These are phyloP conservation scores for Poronia punctata DNA, from an alignment of 495 filamentous ascomycete species.

Conservation along the genomic window DNA sequence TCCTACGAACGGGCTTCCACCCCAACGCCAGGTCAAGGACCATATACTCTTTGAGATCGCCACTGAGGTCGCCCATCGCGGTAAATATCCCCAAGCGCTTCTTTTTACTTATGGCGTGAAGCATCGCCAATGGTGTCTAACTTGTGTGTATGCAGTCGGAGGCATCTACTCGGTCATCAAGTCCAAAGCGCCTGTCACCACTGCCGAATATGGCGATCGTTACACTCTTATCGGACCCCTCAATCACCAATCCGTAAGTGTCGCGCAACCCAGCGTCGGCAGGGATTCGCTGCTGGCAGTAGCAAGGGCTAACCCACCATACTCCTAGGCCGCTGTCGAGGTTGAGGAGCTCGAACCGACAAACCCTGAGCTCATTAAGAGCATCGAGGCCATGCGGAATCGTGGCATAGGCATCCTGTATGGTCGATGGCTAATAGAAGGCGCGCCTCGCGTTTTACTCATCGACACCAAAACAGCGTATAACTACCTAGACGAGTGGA, in stretches of 20 bases:
- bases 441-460: constrained; percentile 84
- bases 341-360: constrained; percentile 86
- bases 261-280: too few species aligned
- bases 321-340: constrained; percentile 75
- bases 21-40: constrained; percentile 41
- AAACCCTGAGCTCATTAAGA: constrained; percentile 69
- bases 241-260: constrained; percentile 75
- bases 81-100: constrained; percentile 35
- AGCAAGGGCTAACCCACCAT: constrained; percentile 13
- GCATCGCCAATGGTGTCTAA: background rate
- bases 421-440: constrained; percentile 96
- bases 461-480: constrained; percentile 95
- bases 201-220: constrained; percentile 94
- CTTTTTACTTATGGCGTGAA: too few species aligned
- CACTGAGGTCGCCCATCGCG: constrained; percentile 94
- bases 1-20: constrained; percentile 27
- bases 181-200: constrained; percentile 96
- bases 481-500: constrained; percentile 91
- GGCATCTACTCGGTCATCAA: constrained; percentile 99
- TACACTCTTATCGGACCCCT: constrained; percentile 94
- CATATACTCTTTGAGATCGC: constrained; percentile 82
- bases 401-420: constrained; percentile 88
- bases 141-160: constrained; percentile 58
- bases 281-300: too few species aligned
- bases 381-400: constrained; percentile 82